Evolutionary conservation across 2,329 filamentous ascomycete genomes (phyloP).

Genomic region (Incumbomyces lentus): DNA sequence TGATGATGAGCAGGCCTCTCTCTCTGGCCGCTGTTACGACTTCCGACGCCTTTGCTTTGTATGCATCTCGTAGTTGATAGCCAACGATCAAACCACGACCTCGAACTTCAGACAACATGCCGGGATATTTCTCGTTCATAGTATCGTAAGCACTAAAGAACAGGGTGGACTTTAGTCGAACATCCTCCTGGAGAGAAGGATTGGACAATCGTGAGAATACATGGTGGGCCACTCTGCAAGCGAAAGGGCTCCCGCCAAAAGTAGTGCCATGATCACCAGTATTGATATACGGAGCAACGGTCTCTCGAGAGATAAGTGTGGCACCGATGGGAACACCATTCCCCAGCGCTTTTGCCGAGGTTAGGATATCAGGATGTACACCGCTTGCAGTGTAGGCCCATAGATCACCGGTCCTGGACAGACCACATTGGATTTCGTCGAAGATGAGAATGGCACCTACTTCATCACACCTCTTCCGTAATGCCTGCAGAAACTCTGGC

Average conservation of each 20-base stretch:
- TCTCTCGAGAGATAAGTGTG: conserved; percentile 52
- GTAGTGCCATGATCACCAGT: conserved; percentile 86
- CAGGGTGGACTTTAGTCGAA: conserved; percentile 55
- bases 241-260: conserved; percentile 85
- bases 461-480: conserved; percentile 74
- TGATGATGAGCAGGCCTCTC: conserved; percentile 79
- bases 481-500: conserved; percentile 69
- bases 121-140: conserved; percentile 53
- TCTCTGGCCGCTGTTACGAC: conserved; percentile 81
- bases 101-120: conserved; percentile 65
- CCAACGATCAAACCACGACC: conserved; percentile 80
- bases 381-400: conserved; percentile 63
- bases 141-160: conserved; percentile 50
- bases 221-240: conserved; percentile 73
- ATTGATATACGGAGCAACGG: conserved; percentile 58
- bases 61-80: conserved; percentile 65
- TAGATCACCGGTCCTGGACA: conserved; percentile 74
- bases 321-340: conserved; percentile 95
- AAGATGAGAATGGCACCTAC: conserved; percentile 85
- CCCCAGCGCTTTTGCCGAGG: conserved; percentile 88
- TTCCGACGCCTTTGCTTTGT: conserved; percentile 38
- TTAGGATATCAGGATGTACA: conserved; percentile 87
- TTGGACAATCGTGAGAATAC: conserved; percentile 69
- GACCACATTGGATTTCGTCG: conserved; percentile 94
- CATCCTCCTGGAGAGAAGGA: conserved; percentile 56